Evolutionary conservation across 257 asterid genomes (phyloP).

Genomic region (Solanum sitiens): DNA sequence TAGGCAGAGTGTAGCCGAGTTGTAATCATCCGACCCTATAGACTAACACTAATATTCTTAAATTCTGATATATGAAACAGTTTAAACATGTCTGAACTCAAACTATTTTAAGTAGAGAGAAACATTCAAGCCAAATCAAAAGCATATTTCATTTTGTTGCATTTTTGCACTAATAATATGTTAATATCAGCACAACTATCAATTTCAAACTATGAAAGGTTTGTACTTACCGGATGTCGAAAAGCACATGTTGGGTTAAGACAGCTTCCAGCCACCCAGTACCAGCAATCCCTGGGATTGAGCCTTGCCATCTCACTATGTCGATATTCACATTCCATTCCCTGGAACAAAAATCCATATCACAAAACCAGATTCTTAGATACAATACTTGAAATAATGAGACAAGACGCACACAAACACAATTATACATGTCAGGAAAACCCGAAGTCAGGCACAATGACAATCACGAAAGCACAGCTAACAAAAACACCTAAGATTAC

Average conservation of each 20-base stretch:
- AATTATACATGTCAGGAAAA: neutral
- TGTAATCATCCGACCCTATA: neutral
- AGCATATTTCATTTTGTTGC: neutral
- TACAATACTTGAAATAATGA: neutral
- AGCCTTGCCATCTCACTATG: conserved; percentile 38
- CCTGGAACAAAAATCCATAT: conserved; percentile 10
- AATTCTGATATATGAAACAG: neutral
- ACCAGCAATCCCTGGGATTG: conserved; percentile 40
- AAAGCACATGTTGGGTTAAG: conserved; percentile 28
- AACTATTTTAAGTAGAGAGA: neutral
- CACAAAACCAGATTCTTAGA: neutral
- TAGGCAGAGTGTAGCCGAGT: neutral
- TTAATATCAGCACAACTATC: neutral
- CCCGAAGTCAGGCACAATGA: neutral
- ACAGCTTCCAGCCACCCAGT: conserved; percentile 25
- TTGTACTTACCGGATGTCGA: conserved; percentile 36
- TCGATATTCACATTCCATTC: conserved; percentile 32
- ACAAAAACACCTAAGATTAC: neutral
- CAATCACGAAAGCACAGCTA: neutral
- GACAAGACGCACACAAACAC: neutral
- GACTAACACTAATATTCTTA: neutral
- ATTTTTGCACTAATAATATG: neutral
- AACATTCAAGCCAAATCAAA: neutral
- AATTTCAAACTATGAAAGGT: neutral
- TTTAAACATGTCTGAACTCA: neutral